Base-by-base conservation (phyloP, 139 green algal species). In the Picochlorum sp. region DNA sequence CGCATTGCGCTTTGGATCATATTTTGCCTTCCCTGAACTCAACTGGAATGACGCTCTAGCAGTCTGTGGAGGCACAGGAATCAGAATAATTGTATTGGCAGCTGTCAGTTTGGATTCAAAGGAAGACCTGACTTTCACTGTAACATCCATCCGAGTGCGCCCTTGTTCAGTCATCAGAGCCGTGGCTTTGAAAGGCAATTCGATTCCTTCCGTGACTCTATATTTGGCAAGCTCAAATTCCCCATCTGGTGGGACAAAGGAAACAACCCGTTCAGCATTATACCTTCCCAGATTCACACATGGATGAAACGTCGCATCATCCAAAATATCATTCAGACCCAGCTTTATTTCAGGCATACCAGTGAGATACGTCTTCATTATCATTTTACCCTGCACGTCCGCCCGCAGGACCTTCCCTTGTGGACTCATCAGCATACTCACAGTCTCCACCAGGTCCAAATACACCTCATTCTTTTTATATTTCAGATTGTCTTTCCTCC, bases 381-480 rank as follows among this genome's bases (percentile, higher is more conserved):
- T 50, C 20, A 97, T 76, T 51, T 73, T 69, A 29, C 90, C 90
- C 54, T 80, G 71, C 37, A 94, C 88, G 45, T 96, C 87, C 22
- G 68, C 80, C 29, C 85, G 80, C 61, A 97, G 84, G 50, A 93
- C 72, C 0, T 66, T 86, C 8, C 52, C 66, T 58, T 74, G 67
- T 36, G 67, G 52, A 49, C 77, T 75, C 81, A 89, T 85, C n/a
- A 92, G 57, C 57, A 89, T 60, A 70, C 79, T 84, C 5, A 93
- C 82, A 29, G 75, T 82, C 72, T 97, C 90, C 5, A 97, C 70
- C n/a, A 95, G 81, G 65, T 97, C 90, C 64, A 97, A 53, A 69
- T 88, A 97, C 7, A 96, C 77, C 71, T 96, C 85, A 60, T 97
- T 98, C 82, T 93, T 94, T 68, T 96, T 97, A 81, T 98, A 96